These are phyloP conservation scores for Thalassiosira profunda DNA, from an alignment of 108 stramenopile species.

Conservation along the genomic window DNA sequence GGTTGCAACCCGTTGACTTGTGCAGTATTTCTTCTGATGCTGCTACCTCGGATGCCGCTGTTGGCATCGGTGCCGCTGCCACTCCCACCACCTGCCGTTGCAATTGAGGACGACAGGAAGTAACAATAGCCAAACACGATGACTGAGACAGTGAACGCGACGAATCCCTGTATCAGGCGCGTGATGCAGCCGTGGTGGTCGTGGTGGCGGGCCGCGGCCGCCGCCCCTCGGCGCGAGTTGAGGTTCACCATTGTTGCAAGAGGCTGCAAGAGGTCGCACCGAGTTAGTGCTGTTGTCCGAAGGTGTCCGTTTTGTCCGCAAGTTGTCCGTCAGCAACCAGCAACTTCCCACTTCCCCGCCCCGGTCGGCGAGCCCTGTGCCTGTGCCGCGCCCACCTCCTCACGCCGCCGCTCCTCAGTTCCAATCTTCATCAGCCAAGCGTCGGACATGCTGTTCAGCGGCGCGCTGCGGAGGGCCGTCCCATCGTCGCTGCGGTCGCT, in stretches of 20 bases:
- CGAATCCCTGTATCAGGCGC: constrained; percentile 10
- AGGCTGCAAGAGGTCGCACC: too few relatives aligned
- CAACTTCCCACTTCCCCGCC: too few relatives aligned
- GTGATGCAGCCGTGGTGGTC: not conserved
- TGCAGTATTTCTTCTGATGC: not conserved
- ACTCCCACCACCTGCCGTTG: not conserved
- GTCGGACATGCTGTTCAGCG: too few relatives aligned
- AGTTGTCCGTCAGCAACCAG: too few relatives aligned
- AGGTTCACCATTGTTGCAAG: constrained; percentile 25
- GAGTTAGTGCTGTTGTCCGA: too few relatives aligned
- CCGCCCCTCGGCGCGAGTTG: constrained; percentile 27
- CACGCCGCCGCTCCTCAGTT: too few relatives aligned
- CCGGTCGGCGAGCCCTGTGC: too few relatives aligned
- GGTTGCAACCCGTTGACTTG: not conserved
- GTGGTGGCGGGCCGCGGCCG: constrained; percentile 1
- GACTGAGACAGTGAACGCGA: not conserved
- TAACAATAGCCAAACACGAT: constrained; percentile 22
- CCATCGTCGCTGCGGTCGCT: too few relatives aligned
- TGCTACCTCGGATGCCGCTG: not conserved
- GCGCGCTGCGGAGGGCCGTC: too few relatives aligned
- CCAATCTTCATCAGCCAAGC: too few relatives aligned
- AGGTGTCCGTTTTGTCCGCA: too few relatives aligned
- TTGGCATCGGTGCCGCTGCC: not conserved
- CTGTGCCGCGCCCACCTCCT: too few relatives aligned
- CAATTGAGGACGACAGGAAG: constrained; percentile 16